Evolutionary conservation across 768 basidiomycete genomes (phyloP).

Genomic region (Cystobasidiopsis lactophilus): DNA sequence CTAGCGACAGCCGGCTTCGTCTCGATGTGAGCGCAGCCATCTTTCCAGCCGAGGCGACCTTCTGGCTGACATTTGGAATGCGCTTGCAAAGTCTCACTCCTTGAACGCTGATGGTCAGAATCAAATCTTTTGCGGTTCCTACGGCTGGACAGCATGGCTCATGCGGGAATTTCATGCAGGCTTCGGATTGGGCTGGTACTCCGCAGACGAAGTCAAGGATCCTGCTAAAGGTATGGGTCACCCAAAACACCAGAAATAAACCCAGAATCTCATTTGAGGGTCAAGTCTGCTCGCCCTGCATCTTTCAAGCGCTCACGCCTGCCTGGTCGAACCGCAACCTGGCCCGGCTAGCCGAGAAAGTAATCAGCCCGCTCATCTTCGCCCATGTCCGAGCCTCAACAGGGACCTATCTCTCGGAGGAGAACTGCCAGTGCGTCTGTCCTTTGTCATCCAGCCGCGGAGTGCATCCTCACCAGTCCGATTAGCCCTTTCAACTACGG

Average conservation of each 20-base stretch:
- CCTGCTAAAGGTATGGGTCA: not conserved
- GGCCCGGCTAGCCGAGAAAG: conserved; percentile 83
- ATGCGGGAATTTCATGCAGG: no score
- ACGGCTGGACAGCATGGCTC: no score
- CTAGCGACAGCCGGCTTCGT: conserved; percentile 77
- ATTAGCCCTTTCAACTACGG: conserved; percentile 79
- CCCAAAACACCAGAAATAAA: not conserved
- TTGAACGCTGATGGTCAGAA: no score
- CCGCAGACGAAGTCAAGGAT: conserved; percentile 59
- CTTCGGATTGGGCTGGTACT: conserved; percentile 97
- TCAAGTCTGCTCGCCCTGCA: conserved; percentile 39
- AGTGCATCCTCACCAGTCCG: conserved; percentile 32
- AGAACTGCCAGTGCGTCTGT: conserved; percentile 67
- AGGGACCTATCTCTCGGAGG: conserved; percentile 67
- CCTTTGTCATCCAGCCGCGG: not conserved
- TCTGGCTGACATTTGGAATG: no score
- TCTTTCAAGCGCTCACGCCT: conserved; percentile 86
- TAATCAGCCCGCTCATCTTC: conserved; percentile 84
- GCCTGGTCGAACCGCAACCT: conserved; percentile 96
- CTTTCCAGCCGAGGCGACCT: no score
- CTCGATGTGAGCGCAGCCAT: conserved; percentile 21
- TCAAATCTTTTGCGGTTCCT: no score
- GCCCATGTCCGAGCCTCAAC: conserved; percentile 82
- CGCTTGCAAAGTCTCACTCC: no score
- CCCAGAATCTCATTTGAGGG: not conserved